These are phyloP conservation scores for Aspergillus hiratsukae DNA, from an alignment of 2,329 filamentous ascomycete genomes.

Conservation along the genomic window DNA sequence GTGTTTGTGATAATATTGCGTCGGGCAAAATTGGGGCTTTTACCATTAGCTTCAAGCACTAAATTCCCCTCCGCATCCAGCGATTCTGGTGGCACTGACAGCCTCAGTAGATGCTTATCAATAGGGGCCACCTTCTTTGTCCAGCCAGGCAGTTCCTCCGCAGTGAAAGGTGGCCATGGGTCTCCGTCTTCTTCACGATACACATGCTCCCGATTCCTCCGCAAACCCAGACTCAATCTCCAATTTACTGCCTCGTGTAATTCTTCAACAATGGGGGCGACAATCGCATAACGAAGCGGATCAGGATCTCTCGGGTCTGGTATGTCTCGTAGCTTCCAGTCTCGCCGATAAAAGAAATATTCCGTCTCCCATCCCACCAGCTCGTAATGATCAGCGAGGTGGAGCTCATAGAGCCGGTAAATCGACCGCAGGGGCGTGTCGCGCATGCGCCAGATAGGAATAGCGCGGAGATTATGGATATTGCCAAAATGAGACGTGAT, in stretches of 20 bases:
- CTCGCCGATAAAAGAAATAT: slow-evolving; percentile 21
- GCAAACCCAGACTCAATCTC: slow-evolving; percentile 22
- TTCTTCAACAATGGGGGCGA: slow-evolving; percentile 24
- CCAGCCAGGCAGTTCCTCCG: slow-evolving; percentile 17
- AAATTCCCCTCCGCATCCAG: slow-evolving; percentile 15
- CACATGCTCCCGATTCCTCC: slow-evolving; percentile 20
- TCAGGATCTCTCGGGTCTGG: slow-evolving; percentile 23
- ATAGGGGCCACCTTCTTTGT: slow-evolving; percentile 14
- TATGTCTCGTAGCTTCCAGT: slow-evolving; percentile 18
- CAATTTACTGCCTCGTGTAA: slow-evolving; percentile 22
- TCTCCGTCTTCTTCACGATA: slow-evolving; percentile 20
- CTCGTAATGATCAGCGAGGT: slow-evolving; percentile 16
- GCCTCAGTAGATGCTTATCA: slow-evolving; percentile 6
- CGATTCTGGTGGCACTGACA: slow-evolving; percentile 7
- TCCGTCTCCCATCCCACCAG: slow-evolving; percentile 20
- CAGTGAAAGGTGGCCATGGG: slow-evolving; percentile 18
- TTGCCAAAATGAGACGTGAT: slow-evolving; percentile 8
- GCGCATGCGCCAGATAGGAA: slow-evolving; percentile 24
- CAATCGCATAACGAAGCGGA: slow-evolving; percentile 25
- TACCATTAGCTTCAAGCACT: slow-evolving; percentile 18
- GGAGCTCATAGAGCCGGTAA: slow-evolving; percentile 26
- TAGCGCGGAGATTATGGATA: slow-evolving; percentile 22
- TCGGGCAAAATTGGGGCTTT: slow-evolving; percentile 16
- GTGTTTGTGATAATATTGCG: slow-evolving; percentile 25
- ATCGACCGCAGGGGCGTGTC: slow-evolving; percentile 26